A percentile compares a stretch with the other conserved stretches of the same genome.
These are phyloP conservation scores for Phytophthora sansomeana DNA, from an alignment of 352 stramenopile genomes.

Conservation along the genomic window DNA sequence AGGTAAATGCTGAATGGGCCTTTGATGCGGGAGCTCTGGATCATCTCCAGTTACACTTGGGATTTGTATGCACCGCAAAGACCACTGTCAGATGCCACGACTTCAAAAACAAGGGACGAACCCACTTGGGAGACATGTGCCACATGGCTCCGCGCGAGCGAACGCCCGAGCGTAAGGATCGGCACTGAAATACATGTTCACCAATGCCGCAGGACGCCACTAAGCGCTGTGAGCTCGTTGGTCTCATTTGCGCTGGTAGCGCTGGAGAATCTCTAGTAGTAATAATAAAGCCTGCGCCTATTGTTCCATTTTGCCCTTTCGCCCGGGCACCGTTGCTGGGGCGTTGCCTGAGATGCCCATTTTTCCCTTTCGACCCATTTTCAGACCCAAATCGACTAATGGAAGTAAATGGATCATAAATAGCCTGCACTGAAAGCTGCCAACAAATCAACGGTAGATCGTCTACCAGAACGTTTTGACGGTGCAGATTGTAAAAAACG, in stretches of 20 bases:
- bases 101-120: conserved; percentile 1
- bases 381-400: neutral
- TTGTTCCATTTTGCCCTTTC: conserved; percentile 25
- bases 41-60: conserved; percentile 28
- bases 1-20: conserved; percentile 27
- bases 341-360: conserved; percentile 11
- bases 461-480: too few relatives aligned
- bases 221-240: too few relatives aligned
- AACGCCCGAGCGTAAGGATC: conserved; percentile 11
- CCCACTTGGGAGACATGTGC: conserved; percentile 34
- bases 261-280: neutral
- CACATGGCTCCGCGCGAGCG: conserved; percentile 31
- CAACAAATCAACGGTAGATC: too few relatives aligned
- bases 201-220: too few relatives aligned
- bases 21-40: conserved; percentile 18
- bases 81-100: too few relatives aligned
- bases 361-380: neutral
- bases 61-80: conserved; percentile 1
- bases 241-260: too few relatives aligned
- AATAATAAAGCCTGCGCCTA: neutral
- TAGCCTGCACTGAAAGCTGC: too few relatives aligned
- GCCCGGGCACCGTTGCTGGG: conserved; percentile 15
- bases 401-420: too few relatives aligned
- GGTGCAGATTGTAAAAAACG: too few relatives aligned
- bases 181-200: too few relatives aligned